A percentile compares a stretch with the other conserved stretches of the same genome.
These are phyloP conservation scores for Ceratocystis smalleyi DNA, from an alignment of 2,329 filamentous ascomycete species.

Conservation along the genomic window DNA sequence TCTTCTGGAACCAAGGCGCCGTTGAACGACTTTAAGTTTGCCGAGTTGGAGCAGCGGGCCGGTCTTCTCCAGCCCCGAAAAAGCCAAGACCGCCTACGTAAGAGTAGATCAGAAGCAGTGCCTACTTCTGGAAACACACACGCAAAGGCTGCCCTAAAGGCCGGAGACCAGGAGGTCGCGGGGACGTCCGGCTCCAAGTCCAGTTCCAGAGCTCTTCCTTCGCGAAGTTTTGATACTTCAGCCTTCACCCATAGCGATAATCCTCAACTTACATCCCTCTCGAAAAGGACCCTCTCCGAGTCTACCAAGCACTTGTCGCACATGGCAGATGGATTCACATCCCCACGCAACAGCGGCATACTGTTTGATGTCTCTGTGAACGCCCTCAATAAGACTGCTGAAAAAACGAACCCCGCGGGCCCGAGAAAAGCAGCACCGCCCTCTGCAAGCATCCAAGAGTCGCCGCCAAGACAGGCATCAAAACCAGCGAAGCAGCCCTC, in stretches of 20 bases:
- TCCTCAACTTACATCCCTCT: neutral
- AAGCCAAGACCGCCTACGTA: neutral
- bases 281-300: neutral
- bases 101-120: neutral
- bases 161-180: neutral
- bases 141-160: neutral
- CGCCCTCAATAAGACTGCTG: neutral
- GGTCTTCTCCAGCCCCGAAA: slow-evolving; percentile 19
- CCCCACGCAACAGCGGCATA: neutral
- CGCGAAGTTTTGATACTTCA: neutral
- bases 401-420: neutral
- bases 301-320: neutral
- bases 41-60: slow-evolving; percentile 17
- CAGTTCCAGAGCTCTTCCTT: neutral
- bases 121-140: neutral
- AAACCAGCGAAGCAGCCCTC: neutral
- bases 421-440: neutral
- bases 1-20: neutral
- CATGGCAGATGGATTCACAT: neutral
- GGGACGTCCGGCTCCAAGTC: neutral
- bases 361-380: slow-evolving; percentile 9
- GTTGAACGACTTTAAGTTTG: neutral
- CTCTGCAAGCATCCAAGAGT: neutral
- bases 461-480: neutral
- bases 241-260: neutral